These are phyloP conservation scores for Rugonectria rugulosa DNA, from an alignment of 2,329 filamentous ascomycete genomes.

Conservation along the genomic window DNA sequence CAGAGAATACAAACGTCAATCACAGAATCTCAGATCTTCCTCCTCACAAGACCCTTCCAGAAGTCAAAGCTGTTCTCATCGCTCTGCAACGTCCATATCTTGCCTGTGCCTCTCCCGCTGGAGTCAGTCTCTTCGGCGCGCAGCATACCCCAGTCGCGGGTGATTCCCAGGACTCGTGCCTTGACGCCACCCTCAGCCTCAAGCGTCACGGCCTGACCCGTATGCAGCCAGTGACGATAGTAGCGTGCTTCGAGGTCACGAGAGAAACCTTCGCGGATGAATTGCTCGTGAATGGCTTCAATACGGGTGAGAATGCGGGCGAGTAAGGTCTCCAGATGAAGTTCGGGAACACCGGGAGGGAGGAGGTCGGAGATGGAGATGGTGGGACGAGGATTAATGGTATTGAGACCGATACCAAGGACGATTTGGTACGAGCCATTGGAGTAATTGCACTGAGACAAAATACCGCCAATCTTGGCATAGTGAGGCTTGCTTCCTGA, in stretches of 20 bases:
- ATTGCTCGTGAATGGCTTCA: conserved; percentile 78
- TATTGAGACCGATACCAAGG: conserved; percentile 86
- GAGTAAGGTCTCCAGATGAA: conserved; percentile 81
- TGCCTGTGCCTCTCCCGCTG: conserved; percentile 77
- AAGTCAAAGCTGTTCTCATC: conserved; percentile 99
- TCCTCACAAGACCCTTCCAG: conserved; percentile 84
- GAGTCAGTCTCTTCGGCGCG: conserved; percentile 82
- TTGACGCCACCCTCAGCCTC: conserved; percentile 79
- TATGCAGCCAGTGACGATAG: conserved; percentile 87
- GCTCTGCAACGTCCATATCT: conserved; percentile 84
- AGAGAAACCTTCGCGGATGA: conserved; percentile 79
- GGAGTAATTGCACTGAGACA: conserved; percentile 87
- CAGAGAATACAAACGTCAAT: background rate
- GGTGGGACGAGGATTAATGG: conserved; percentile 83
- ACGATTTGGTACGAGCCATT: conserved; percentile 83
- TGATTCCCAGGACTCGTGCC: conserved; percentile 86
- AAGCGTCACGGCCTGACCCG: conserved; percentile 73
- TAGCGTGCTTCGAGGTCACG: conserved; percentile 76
- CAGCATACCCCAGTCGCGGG: conserved; percentile 88
- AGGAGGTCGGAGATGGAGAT: conserved; percentile 84
- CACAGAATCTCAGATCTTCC: conserved; percentile 65
- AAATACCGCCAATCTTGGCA: conserved; percentile 91
- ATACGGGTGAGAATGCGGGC: conserved; percentile 81
- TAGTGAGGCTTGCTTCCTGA: conserved; percentile 61
- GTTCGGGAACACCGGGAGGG: conserved; percentile 56